Percentiles rank a stretch among this genome's conserved stretches.
Conservation (phyloP, 176 grass and related monocot species). For the Ensete ventricosum region DNA sequence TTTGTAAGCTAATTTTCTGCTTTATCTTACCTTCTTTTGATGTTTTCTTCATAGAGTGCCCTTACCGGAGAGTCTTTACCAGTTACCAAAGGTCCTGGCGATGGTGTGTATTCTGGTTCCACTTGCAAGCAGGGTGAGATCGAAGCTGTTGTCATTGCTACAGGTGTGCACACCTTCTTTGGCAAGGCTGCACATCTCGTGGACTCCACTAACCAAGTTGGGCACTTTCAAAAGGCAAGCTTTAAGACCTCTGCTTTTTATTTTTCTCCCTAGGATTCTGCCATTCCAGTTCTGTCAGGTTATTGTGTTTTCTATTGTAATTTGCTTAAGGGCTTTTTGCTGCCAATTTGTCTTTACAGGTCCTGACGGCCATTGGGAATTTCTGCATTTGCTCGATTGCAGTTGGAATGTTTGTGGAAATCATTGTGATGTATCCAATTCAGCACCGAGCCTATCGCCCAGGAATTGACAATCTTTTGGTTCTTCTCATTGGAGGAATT, state of each 20-base stretch:
- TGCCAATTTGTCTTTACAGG: conserved; percentile 26
- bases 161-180: conserved; percentile 74
- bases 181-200: conserved; percentile 80
- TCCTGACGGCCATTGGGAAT: conserved; percentile 72
- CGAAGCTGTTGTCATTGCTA: conserved; percentile 71
- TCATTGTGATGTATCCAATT: conserved; percentile 76
- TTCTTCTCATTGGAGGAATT: conserved; percentile 90
- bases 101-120: conserved; percentile 88
- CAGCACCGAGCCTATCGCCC: conserved; percentile 65
- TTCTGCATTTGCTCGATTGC: conserved; percentile 90
- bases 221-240: conserved; percentile 85
- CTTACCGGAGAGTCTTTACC: conserved; percentile 75
- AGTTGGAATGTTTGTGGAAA: conserved; percentile 62
- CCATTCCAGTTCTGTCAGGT: not conserved
- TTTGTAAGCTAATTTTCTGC: conserved; percentile 10
- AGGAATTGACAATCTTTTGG: conserved; percentile 85
- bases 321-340: not conserved
- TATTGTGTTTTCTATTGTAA: not conserved
- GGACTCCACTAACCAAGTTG: conserved; percentile 91
- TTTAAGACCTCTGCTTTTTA: not conserved
- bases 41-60: conserved; percentile 50
- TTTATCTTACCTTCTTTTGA: conserved; percentile 6
- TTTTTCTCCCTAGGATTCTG: conserved; percentile 15
- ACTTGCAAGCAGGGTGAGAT: conserved; percentile 85
- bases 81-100: conserved; percentile 69